Conservation (phyloP, 2,329 filamentous ascomycete genomes). For the Cordyceps cicadae region DNA sequence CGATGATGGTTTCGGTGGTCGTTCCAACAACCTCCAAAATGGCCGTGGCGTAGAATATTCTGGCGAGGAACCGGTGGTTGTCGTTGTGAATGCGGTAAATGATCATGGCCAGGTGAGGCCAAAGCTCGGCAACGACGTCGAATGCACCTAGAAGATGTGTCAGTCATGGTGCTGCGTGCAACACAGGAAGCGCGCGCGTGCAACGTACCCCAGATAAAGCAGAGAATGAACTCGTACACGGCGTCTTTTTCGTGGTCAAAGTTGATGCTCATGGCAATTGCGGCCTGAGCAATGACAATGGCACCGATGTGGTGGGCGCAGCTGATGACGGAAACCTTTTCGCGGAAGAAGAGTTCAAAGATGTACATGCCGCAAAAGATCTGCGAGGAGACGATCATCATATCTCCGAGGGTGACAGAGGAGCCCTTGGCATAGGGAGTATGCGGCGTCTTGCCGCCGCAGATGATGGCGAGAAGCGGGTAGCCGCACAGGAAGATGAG, state of each 20-base stretch:
- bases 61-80: conserved; percentile 3
- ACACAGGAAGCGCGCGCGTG: neutral
- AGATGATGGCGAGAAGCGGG: conserved; percentile 10
- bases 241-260: conserved; percentile 9
- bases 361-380: conserved; percentile 12
- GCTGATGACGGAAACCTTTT: conserved; percentile 12
- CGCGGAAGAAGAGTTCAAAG: conserved; percentile 11
- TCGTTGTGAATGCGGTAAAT: conserved; percentile 5
- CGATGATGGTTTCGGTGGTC: conserved; percentile 5
- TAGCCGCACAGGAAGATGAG: conserved; percentile 9
- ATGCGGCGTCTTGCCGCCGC: conserved; percentile 2
- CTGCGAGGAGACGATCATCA: conserved; percentile 10
- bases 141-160: conserved; percentile 7
- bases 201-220: conserved; percentile 12
- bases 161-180: neutral
- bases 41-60: conserved; percentile 9
- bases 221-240: conserved; percentile 11
- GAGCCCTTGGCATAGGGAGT: conserved; percentile 8
- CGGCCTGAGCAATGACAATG: conserved; percentile 10
- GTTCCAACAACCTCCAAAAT: conserved; percentile 9
- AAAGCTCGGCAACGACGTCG: conserved; percentile 11
- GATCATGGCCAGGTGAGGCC: conserved; percentile 13
- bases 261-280: conserved; percentile 12
- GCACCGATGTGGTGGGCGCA: conserved; percentile 12
- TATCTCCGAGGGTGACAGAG: conserved; percentile 4